Conservation (phyloP, 768 basidiomycete genomes). For the Tricholoma terreum region DNA sequence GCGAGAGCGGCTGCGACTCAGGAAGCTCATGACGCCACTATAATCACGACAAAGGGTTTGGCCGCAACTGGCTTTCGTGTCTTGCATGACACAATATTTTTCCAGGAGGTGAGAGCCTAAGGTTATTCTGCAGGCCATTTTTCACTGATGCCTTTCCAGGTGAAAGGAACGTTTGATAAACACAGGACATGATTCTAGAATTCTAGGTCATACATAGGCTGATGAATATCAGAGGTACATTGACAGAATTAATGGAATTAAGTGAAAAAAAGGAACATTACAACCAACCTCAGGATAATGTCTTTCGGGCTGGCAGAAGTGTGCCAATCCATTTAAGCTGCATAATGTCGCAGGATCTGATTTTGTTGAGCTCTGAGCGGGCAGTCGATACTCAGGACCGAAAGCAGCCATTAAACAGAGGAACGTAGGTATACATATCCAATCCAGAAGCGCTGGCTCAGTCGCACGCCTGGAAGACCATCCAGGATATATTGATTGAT, state of each 20-base stretch:
- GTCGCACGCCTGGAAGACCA: background rate
- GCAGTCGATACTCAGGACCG: no score
- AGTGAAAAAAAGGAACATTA: no score
- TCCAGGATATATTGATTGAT: background rate
- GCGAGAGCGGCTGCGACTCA: conserved; percentile 53
- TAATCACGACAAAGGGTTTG: conserved; percentile 57
- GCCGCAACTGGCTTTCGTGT: conserved; percentile 61
- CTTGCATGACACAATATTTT: conserved; percentile 57
- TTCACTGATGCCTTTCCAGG: conserved; percentile 10
- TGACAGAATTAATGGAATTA: no score
- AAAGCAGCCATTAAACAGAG: no score
- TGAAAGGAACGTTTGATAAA: conserved; percentile 21
- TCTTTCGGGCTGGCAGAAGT: no score
- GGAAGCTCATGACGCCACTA: conserved; percentile 60
- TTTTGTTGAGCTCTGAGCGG: no score
- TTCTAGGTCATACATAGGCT: no score
- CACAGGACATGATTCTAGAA: background rate
- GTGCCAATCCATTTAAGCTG: no score
- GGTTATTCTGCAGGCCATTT: background rate
- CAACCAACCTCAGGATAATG: no score
- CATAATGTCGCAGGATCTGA: no score
- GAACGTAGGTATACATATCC: no score
- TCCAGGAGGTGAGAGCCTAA: conserved; percentile 38
- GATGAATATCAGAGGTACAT: no score
- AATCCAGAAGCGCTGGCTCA: background rate